Conservation (phyloP, 768 basidiomycete genomes). For the Tremella mesenterica region DNA sequence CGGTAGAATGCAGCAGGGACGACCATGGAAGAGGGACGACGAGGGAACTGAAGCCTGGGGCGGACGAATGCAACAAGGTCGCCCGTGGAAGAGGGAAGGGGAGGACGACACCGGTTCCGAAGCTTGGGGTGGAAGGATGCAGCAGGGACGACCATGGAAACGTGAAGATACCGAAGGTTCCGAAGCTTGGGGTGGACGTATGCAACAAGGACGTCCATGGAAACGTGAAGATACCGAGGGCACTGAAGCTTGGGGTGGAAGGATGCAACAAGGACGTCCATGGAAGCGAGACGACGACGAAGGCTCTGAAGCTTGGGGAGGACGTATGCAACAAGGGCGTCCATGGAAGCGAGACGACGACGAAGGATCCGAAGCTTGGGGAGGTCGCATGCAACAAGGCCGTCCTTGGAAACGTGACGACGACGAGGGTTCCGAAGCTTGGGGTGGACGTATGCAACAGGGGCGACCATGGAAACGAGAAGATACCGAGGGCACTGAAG, state of each 20-base stretch:
- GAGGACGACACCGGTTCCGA: not conserved
- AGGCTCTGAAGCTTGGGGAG: not conserved
- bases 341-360: conserved; percentile 7
- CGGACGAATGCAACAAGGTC: not conserved
- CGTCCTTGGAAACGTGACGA: conserved; percentile 1
- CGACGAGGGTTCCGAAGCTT: not conserved
- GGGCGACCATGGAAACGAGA: not conserved
- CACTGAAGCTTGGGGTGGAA: too few species aligned
- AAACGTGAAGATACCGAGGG: conserved; percentile 1
- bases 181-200: not conserved
- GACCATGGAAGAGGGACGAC: not conserved
- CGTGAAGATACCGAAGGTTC: not conserved
- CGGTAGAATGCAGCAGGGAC: not conserved
- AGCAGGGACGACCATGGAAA: not conserved
- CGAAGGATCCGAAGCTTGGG: not conserved
- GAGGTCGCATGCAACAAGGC: not conserved
- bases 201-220: not conserved
- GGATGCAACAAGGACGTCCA: not conserved
- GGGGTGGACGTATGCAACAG: not conserved
- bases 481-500: not conserved
- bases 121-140: not conserved
- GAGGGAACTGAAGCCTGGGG: not conserved
- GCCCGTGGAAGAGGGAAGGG: conserved; percentile 2
- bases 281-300: not conserved
- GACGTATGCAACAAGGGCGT: not conserved